These are phyloP conservation scores for Hypoxylon rickii DNA, from an alignment of 495 filamentous ascomycete species.

Conservation along the genomic window DNA sequence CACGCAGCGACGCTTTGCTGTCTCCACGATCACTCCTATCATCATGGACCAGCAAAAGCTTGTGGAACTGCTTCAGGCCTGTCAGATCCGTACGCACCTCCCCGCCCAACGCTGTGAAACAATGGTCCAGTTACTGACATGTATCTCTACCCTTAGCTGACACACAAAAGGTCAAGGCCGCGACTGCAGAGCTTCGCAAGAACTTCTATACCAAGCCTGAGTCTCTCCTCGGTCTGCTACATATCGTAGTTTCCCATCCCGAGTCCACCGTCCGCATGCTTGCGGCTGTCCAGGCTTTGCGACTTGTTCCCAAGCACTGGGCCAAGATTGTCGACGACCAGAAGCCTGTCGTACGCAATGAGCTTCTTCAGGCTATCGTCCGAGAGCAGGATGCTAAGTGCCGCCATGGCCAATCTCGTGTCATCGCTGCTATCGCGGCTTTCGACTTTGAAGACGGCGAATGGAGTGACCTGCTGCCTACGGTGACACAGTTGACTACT, in stretches of 20 bases:
- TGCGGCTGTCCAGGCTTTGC: conserved; percentile 83
- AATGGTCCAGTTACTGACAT: conserved; percentile 13
- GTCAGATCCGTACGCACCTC: conserved; percentile 75
- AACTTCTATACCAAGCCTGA: conserved; percentile 87
- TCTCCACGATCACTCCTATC: not conserved
- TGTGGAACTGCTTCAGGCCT: conserved; percentile 72
- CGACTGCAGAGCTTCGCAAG: conserved; percentile 86
- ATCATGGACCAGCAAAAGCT: conserved; percentile 76
- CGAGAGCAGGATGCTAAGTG: conserved; percentile 73
- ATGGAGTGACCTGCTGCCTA: conserved; percentile 80
- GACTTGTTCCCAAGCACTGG: conserved; percentile 89
- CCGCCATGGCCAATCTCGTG: conserved; percentile 83
- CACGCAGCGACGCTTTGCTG: not conserved
- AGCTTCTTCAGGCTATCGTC: conserved; percentile 80
- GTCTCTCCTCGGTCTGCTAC: conserved; percentile 80
- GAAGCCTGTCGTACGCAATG: conserved; percentile 77
- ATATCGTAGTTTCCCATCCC: conserved; percentile 77
- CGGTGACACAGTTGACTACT: conserved; percentile 72
- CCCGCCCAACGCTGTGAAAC: too few species aligned
- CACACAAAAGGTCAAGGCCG: conserved; percentile 81
- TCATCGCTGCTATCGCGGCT: conserved; percentile 84
- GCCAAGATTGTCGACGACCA: conserved; percentile 56
- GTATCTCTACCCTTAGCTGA: conserved; percentile 58
- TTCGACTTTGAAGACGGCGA: conserved; percentile 84
- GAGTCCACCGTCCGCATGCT: conserved; percentile 78